phyloP scores from a whole-genome alignment of 177 flowering plant genomes.

The Tripterygium wilfordii region DNA sequence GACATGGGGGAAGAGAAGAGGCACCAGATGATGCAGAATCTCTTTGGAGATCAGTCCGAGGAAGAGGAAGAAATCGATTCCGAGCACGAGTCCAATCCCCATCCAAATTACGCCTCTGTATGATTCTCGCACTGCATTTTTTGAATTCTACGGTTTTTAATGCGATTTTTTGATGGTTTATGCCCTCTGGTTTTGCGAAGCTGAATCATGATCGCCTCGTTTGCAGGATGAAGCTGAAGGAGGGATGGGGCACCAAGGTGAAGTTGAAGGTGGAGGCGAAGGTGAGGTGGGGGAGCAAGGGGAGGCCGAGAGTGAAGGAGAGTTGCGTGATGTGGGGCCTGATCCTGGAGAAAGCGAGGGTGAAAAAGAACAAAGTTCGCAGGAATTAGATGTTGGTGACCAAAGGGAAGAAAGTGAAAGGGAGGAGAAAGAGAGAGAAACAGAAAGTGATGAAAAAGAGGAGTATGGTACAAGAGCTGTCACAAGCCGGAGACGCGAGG shows the following conservation, averaged over 20 bases:
- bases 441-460: conserved; percentile 75
- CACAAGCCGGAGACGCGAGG: conserved; percentile 62
- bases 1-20: conserved; percentile 90
- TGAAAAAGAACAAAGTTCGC: conserved; percentile 73
- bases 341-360: conserved; percentile 83
- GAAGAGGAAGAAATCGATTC: conserved; percentile 64
- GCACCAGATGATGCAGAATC: conserved; percentile 97
- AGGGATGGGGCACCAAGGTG: conserved; percentile 45
- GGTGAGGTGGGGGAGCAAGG: too few relatives aligned
- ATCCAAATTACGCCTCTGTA: conserved; percentile 70
- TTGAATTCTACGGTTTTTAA: too few relatives aligned
- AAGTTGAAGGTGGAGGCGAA: conserved; percentile 63
- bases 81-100: conserved; percentile 75
- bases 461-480: conserved; percentile 67
- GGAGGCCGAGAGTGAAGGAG: conserved; percentile 77
- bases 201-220: too few relatives aligned
- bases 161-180: too few relatives aligned
- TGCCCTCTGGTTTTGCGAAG: too few relatives aligned
- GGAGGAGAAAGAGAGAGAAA: conserved; percentile 57
- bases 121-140: too few relatives aligned
- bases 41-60: conserved; percentile 94
- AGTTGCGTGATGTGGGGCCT: conserved; percentile 52
- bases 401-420: conserved; percentile 70
- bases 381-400: conserved; percentile 61
- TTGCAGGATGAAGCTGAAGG: conserved; percentile 75